Base-by-base conservation (phyloP, 495 filamentous ascomycete species). In the Penicillium crystallinum region DNA sequence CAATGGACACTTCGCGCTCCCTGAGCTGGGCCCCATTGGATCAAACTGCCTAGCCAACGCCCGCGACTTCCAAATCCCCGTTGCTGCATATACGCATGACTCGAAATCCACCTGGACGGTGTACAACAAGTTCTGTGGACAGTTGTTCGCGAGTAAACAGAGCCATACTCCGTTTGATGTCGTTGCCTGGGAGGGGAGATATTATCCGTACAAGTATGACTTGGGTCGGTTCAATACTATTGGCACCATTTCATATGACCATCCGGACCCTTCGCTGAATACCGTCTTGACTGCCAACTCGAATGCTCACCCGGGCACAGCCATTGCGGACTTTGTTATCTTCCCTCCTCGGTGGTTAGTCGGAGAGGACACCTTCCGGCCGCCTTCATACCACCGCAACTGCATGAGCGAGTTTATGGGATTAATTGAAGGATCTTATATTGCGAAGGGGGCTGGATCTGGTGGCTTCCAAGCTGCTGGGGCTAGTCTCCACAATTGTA, bases 281-380 rank as follows among this genome's bases (percentile, higher is more conserved):
- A 86, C 83, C 0, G 85, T 90, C 4, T 73, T 90, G 14, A 82
- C 86, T 4, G 83, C 80, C 3, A 80, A 74, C 10, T 83, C 82
- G 0, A 69, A 76, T 46, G 22, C 21, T 15, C 68, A 73, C 21
- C 65, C 73, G 0, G 83, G 83, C 6, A 86, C 82, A 6, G 79
- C 85, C 2, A 65, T 88, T 22, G 84, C 81, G 2, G 86, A 89
- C 63, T 87, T 89, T 53, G 82, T 86, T 58, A 81, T 87, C 56
- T 87, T 89, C 63, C 81, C 85, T 30, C 84, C 86, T 0, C 76
- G 86, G 34, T 89, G 86, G 86, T 70, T 83, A 0, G 85, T 87
- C 2, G 73, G 67, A 8, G 80, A 86, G 60, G 73, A 85, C 62
- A 89, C 86, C 2, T 89, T 86, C 71, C 75, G 85, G 15, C 85